Evolutionary conservation across 2,329 filamentous ascomycete species (phyloP).

Genomic region (Ceratocystis huliohia): DNA sequence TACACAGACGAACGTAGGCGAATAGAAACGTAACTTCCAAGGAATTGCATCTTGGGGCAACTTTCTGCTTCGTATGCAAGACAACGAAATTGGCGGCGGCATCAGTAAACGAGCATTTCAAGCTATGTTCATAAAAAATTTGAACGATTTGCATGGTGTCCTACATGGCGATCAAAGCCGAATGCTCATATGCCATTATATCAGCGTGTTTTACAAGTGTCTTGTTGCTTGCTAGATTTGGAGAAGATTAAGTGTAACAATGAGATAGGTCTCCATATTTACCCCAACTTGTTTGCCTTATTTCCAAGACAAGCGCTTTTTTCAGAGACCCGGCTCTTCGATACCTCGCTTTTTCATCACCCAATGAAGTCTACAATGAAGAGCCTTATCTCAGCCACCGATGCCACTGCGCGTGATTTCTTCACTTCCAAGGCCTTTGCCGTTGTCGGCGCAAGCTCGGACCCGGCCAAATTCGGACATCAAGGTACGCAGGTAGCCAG

Average conservation of each 20-base stretch:
- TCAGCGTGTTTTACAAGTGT: not conserved
- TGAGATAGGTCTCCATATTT: not conserved
- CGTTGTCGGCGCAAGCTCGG: slow-evolving; percentile 79
- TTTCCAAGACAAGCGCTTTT: not conserved
- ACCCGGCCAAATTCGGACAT: slow-evolving; percentile 75
- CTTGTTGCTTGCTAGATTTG: not conserved
- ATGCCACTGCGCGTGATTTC: slow-evolving; percentile 64
- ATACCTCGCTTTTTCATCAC: not conserved
- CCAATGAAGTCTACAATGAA: not conserved
- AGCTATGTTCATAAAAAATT: too few species aligned
- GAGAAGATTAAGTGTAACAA: not conserved
- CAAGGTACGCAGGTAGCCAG: slow-evolving; percentile 48
- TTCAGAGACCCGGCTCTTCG: not conserved
- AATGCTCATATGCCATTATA: not conserved
- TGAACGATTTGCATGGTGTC: too few species aligned
- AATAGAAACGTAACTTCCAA: too few species aligned
- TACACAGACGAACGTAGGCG: too few species aligned
- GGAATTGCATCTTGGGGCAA: too few species aligned
- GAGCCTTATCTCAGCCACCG: slow-evolving; percentile 29
- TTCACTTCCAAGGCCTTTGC: slow-evolving; percentile 71
- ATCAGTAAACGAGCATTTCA: too few species aligned
- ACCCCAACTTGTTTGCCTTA: not conserved
- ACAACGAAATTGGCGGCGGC: too few species aligned
- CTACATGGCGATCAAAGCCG: too few species aligned
- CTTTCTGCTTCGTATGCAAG: too few species aligned